Evolutionary conservation across 2,329 filamentous ascomycete species (phyloP).

Genomic region (Cordyceps cateniannulata): DNA sequence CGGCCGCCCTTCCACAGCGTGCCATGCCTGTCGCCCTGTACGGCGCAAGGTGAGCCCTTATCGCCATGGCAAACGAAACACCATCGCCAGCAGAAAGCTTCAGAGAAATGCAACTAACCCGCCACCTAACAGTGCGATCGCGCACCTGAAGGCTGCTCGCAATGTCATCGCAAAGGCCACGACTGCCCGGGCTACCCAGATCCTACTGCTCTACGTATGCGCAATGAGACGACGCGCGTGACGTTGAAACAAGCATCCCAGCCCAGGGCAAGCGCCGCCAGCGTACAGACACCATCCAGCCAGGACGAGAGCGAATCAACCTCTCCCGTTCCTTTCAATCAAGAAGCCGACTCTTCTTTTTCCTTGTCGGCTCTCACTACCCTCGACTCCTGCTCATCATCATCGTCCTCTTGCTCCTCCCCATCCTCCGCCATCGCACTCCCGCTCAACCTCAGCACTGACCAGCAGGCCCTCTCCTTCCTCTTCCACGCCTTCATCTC

Average conservation of each 20-base stretch:
- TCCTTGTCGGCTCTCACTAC: not conserved
- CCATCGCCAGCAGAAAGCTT: not conserved
- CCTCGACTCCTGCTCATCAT: not conserved
- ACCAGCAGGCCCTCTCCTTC: constrained; percentile 16
- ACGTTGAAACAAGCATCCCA: constrained; percentile 3
- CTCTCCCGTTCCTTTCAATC: not conserved
- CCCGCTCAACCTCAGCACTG: not conserved
- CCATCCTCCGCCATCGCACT: not conserved
- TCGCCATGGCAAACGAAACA: not conserved
- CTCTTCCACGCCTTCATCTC: constrained; percentile 22
- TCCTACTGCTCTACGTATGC: constrained; percentile 18
- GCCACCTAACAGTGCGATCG: constrained; percentile 20
- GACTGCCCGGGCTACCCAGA: constrained; percentile 22
- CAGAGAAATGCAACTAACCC: not conserved
- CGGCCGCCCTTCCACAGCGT: constrained; percentile 23
- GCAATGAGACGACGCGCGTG: constrained; percentile 21
- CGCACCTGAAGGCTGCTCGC: constrained; percentile 19
- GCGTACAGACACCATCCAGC: not conserved
- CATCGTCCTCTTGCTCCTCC: not conserved
- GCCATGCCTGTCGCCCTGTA: constrained; percentile 21
- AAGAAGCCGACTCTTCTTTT: too few species aligned
- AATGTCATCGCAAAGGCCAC: constrained; percentile 22
- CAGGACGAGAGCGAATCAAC: not conserved
- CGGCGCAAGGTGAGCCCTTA: constrained; percentile 20
- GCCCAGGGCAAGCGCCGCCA: constrained; percentile 13